Conservation (phyloP, 805 yeast species). For the Teunomyces kruisii region DNA sequence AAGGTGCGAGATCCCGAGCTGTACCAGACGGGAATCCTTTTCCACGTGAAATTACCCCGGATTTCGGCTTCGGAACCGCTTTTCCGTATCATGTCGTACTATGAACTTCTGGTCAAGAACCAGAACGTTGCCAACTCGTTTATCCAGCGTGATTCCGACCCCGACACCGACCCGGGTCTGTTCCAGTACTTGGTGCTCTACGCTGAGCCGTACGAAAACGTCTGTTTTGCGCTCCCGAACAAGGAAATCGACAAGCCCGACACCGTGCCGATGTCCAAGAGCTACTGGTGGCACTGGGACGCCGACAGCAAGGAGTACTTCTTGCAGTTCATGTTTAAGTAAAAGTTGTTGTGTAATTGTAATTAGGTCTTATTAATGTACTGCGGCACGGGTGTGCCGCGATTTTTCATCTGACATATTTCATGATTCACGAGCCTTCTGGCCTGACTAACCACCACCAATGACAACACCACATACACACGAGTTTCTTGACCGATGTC, state of each 20-base stretch:
- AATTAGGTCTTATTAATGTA: not conserved
- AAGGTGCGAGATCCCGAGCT: conserved; percentile 66
- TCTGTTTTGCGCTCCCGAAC: conserved; percentile 73
- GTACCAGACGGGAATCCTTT: conserved; percentile 60
- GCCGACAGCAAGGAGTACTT: conserved; percentile 64
- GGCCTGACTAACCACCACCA: not conserved
- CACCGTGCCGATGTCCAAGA: conserved; percentile 22
- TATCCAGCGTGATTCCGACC: conserved; percentile 17
- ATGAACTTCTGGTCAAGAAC: conserved; percentile 54
- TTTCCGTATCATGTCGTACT: conserved; percentile 74
- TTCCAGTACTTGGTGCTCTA: conserved; percentile 75
- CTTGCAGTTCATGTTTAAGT: conserved; percentile 62
- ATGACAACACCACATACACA: conserved; percentile 7
- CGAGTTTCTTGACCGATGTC: conserved; percentile 20
- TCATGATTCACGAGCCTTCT: not conserved
- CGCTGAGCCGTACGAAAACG: conserved; percentile 88
- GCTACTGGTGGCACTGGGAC: conserved; percentile 75
- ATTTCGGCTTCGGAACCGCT: conserved; percentile 52
- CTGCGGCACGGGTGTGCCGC: too few relatives aligned
- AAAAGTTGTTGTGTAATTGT: not conserved
- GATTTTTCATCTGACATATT: too few relatives aligned
- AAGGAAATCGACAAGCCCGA: conserved; percentile 44
- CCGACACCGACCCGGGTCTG: conserved; percentile 26
- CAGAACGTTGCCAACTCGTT: conserved; percentile 33
- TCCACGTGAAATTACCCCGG: conserved; percentile 58